Evolutionary conservation across 2,329 filamentous ascomycete genomes (phyloP).

Genomic region (Nigrograna mackinnonii): DNA sequence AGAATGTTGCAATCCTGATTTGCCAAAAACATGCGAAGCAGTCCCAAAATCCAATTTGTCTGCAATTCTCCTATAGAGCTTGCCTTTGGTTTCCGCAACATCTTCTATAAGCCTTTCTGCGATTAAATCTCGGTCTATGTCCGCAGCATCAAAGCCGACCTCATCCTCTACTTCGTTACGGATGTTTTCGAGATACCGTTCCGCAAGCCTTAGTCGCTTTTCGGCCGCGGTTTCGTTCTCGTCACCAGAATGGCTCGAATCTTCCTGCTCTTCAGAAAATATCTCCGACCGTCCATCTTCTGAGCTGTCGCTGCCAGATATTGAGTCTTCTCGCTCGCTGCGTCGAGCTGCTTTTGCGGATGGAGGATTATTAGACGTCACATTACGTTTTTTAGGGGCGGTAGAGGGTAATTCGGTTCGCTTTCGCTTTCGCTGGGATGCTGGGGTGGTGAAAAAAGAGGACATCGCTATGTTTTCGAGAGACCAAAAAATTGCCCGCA

Average conservation of each 20-base stretch:
- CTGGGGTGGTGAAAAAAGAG: conserved; percentile 91
- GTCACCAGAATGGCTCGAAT: conserved; percentile 65
- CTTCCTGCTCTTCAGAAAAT: conserved; percentile 38
- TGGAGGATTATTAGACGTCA: conserved; percentile 46
- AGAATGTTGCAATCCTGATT: conserved; percentile 75
- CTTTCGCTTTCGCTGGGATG: conserved; percentile 90
- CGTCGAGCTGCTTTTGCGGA: conserved; percentile 50
- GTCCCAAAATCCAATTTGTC: conserved; percentile 70
- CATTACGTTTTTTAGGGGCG: conserved; percentile 63
- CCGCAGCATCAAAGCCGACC: conserved; percentile 87
- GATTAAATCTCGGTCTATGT: conserved; percentile 90
- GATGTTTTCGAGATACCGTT: conserved; percentile 91
- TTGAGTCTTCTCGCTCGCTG: conserved; percentile 72
- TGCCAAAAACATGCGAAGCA: conserved; percentile 73
- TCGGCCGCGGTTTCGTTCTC: conserved; percentile 89
- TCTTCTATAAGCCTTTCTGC: conserved; percentile 85
- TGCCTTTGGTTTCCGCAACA: conserved; percentile 87
- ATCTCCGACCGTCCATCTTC: conserved; percentile 58
- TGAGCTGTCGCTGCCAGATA: conserved; percentile 80
- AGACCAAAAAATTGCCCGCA: conserved; percentile 4
- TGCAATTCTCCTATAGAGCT: conserved; percentile 81
- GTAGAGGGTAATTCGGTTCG: conserved; percentile 57
- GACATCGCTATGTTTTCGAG: conserved; percentile 52
- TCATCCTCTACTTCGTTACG: conserved; percentile 74
- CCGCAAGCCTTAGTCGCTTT: conserved; percentile 81